These are phyloP conservation scores for Microdochium nivale DNA, from an alignment of 2,329 filamentous ascomycete species.

Conservation along the genomic window DNA sequence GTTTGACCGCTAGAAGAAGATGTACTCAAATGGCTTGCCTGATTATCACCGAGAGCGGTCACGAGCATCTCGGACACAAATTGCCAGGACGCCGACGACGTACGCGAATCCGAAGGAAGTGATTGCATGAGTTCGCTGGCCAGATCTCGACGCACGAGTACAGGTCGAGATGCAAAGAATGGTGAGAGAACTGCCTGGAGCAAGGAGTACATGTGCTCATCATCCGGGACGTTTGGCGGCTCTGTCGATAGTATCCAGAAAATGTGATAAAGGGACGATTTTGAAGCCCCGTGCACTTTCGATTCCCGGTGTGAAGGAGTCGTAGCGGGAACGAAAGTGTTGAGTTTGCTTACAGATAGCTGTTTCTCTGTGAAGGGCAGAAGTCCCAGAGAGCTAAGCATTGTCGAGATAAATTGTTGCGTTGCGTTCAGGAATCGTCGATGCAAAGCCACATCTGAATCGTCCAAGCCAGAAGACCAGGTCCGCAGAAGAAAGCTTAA, in stretches of 20 bases:
- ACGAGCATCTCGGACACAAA: constrained; percentile 38
- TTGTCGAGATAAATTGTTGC: constrained; percentile 37
- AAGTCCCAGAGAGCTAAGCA: constrained; percentile 43
- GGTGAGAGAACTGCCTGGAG: constrained; percentile 45
- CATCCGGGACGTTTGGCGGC: constrained; percentile 37
- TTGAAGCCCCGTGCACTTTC: constrained; percentile 40
- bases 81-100: constrained; percentile 42
- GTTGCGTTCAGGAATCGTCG: constrained; percentile 48
- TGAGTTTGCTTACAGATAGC: constrained; percentile 38
- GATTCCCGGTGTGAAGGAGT: constrained; percentile 57
- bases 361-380: constrained; percentile 57
- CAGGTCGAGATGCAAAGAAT: constrained; percentile 44
- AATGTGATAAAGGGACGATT: constrained; percentile 57
- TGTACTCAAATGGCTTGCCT: constrained; percentile 26
- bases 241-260: constrained; percentile 49
- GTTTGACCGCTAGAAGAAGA: constrained; percentile 33
- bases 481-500: constrained; percentile 60
- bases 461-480: constrained; percentile 54
- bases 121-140: constrained; percentile 42
- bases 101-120: constrained; percentile 33
- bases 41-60: constrained; percentile 29
- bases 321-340: constrained; percentile 52
- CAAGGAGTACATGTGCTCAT: constrained; percentile 34
- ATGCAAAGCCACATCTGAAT: constrained; percentile 33
- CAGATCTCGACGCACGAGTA: constrained; percentile 34